Conservation (phyloP, 345 rosid genomes). For the Citrus australasica region DNA sequence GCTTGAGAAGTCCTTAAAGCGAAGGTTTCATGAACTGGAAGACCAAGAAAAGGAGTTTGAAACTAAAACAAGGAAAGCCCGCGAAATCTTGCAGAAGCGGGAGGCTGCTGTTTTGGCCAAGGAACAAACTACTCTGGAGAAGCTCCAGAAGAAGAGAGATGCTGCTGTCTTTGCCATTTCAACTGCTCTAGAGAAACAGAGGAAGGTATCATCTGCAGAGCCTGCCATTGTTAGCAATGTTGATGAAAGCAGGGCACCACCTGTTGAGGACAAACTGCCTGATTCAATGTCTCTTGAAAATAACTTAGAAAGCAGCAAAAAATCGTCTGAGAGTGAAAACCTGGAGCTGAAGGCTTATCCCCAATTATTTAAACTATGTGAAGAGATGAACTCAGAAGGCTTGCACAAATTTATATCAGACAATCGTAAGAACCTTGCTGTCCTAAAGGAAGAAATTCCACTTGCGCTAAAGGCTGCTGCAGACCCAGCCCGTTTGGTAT, state of each 20-base stretch:
- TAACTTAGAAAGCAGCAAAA: slow-evolving; percentile 49
- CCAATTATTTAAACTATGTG: slow-evolving; percentile 67
- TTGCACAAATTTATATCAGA: slow-evolving; percentile 95
- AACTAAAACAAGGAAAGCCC: slow-evolving; percentile 74
- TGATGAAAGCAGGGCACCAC: slow-evolving; percentile 34
- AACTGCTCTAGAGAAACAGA: slow-evolving; percentile 64
- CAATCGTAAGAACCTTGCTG: slow-evolving; percentile 95
- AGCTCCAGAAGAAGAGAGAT: slow-evolving; percentile 91
- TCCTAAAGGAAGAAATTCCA: slow-evolving; percentile 87
- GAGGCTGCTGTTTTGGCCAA: slow-evolving; percentile 85
- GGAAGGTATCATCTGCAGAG: slow-evolving; percentile 39
- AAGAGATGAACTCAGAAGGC: slow-evolving; percentile 83
- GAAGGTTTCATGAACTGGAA: slow-evolving; percentile 96
- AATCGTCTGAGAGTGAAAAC: slow-evolving; percentile 42
- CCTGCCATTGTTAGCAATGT: slow-evolving; percentile 33
- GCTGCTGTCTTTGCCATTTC: slow-evolving; percentile 67
- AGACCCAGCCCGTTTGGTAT: slow-evolving; percentile 70
- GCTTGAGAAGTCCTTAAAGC: slow-evolving; percentile 94
- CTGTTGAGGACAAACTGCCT: slow-evolving; percentile 40
- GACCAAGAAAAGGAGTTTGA: slow-evolving; percentile 86
- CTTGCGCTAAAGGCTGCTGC: slow-evolving; percentile 73
- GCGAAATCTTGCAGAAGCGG: slow-evolving; percentile 61
- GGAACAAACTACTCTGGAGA: slow-evolving; percentile 70
- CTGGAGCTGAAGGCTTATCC: slow-evolving; percentile 74
- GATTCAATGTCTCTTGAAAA: slow-evolving; percentile 44